Base-by-base conservation (phyloP, 2,329 filamentous ascomycete species). In the Trichophaea hybrida region DNA sequence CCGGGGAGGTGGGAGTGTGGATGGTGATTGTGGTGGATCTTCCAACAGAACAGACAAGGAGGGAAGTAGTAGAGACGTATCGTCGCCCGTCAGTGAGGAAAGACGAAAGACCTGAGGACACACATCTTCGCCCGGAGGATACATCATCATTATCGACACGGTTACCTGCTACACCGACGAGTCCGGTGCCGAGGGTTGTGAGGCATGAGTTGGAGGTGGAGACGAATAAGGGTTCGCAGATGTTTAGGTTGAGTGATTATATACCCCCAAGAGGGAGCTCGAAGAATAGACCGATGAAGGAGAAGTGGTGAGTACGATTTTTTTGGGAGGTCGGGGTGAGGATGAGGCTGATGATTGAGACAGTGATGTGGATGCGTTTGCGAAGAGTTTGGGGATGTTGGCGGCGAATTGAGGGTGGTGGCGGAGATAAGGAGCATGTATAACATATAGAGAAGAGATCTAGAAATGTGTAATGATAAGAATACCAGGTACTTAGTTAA, bases 1-100 rank as follows among this genome's bases (percentile, higher is more conserved):
- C 82, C 63, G 82, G 83, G 1, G 74, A 78, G 2, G 80, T 89
- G 0, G 86, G 86, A 13, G 84, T 88, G 0, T 89, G 85, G 85
- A 86, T 89, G 82, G 76, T 88, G 5, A 77, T 88, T 0, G 75
- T 89, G 12, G 80, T 87, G 2, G 83, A 88, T 63, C 53, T 35
- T 5, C 13, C 37, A 12, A 33, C 15, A 4, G 24, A 35, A 10
- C 50, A 33, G 4, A n/a, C 31, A 1, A 31, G 50, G 8, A 34
- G 50, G 32, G 50, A 53, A 35, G 33, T 33, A 37, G 24, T 17
- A 46, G 40, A 6, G 13, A 13, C 40, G 24, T 13, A 46, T n/a
- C 40, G 24, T 46, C 40, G 24, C 24, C 24, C 40, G 24, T 46
- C 40, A 46, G 13, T n/a, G 40, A 46, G 13, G 24, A 17, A 46